Evolutionary conservation across 331 rosid species (phyloP).

Genomic region (Saraca asoca): DNA sequence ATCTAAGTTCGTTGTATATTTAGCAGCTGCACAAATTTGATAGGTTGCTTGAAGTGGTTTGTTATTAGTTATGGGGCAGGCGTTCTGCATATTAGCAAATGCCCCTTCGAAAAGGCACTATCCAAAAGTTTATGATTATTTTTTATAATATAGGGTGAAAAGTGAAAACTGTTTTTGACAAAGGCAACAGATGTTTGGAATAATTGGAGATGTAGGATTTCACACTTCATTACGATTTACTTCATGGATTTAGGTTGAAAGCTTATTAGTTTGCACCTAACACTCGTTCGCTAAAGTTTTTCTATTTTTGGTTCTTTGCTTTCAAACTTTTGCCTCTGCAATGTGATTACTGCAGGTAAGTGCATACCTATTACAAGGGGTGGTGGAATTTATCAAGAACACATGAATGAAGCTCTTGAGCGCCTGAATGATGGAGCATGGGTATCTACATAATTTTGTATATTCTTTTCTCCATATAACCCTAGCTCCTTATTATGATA

Average conservation of each 20-base stretch:
- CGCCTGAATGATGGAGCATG: conserved; percentile 72
- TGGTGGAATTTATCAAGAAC: conserved; percentile 84
- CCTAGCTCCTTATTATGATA: conserved; percentile 26
- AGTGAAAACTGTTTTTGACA: conserved; percentile 16
- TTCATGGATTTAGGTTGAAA: conserved; percentile 16
- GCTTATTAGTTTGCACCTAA: conserved; percentile 17
- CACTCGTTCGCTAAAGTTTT: conserved; percentile 11
- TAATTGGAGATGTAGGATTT: conserved; percentile 2
- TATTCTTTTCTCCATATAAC: conserved; percentile 18
- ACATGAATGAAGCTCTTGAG: conserved; percentile 87
- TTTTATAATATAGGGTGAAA: conserved; percentile 2
- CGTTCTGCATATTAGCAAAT: neutral
- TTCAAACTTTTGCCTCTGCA: conserved; percentile 28
- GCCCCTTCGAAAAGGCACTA: neutral
- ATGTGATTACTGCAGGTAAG: conserved; percentile 59
- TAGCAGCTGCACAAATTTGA: neutral
- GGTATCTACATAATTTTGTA: conserved; percentile 56
- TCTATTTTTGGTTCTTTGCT: conserved; percentile 10
- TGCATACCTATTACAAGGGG: conserved; percentile 94
- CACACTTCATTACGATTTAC: conserved; percentile 2
- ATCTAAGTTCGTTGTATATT: neutral
- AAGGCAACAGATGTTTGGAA: conserved; percentile 18
- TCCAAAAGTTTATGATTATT: conserved; percentile 4
- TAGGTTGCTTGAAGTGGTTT: neutral
- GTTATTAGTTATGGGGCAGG: neutral